Conservation (phyloP, 768 basidiomycete genomes). For the Exsudoporus frostii region DNA sequence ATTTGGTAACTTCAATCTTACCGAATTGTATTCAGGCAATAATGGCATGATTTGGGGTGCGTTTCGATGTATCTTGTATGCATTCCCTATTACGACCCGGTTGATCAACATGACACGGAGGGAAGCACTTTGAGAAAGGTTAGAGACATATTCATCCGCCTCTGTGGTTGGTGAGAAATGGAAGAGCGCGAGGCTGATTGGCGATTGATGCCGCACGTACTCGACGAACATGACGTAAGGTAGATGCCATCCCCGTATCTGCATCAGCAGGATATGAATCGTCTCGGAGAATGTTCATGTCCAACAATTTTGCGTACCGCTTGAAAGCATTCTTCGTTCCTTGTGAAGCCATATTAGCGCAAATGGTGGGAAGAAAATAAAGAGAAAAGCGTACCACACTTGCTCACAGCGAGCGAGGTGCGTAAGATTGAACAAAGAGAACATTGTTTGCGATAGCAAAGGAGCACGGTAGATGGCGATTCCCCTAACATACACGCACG, state of each 20-base stretch:
- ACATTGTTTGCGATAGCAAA: constrained; percentile 5
- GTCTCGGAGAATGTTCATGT: neutral
- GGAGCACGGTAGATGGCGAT: constrained; percentile 7
- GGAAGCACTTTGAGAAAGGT: constrained; percentile 6
- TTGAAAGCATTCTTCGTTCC: constrained; percentile 17
- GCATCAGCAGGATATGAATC: neutral
- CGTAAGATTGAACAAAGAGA: constrained; percentile 14
- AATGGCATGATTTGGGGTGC: constrained; percentile 11
- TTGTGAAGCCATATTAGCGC: neutral
- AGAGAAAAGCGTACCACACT: constrained; percentile 1
- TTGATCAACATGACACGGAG: constrained; percentile 14
- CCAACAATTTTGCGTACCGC: constrained; percentile 4
- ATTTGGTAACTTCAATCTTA: neutral
- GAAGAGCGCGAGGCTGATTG: neutral
- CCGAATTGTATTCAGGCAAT: constrained; percentile 5
- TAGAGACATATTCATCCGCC: constrained; percentile 17
- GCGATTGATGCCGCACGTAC: neutral
- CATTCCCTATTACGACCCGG: constrained; percentile 4
- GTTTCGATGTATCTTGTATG: constrained; percentile 8
- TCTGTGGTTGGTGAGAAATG: constrained; percentile 8
- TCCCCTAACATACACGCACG: constrained; percentile 14
- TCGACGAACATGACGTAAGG: constrained; percentile 13
- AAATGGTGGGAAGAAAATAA: neutral
- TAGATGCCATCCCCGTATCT: constrained; percentile 16
- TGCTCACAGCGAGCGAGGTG: constrained; percentile 11